Percentiles rank a stretch among this genome's conserved stretches.
These are phyloP conservation scores for Didymella keratinophila DNA, from an alignment of 2,329 filamentous ascomycete genomes.

Conservation along the genomic window DNA sequence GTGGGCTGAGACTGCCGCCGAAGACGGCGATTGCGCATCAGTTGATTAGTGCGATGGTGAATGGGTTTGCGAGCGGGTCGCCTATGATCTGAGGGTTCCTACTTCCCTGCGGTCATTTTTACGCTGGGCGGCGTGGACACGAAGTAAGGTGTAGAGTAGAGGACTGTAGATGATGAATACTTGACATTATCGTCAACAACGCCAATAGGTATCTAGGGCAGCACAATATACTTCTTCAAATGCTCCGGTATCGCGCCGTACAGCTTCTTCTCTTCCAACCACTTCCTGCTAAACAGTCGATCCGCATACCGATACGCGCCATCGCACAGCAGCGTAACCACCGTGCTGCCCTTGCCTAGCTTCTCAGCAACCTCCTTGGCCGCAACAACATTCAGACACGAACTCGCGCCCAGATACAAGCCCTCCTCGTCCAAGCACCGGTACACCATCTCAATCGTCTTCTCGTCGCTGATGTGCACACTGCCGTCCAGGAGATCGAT, in stretches of 20 bases:
- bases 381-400: slow-evolving; percentile 91
- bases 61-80: slow-evolving; percentile 70
- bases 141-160: slow-evolving; percentile 3
- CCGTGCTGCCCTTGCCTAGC: slow-evolving; percentile 84
- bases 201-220: slow-evolving; percentile 63
- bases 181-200: background rate
- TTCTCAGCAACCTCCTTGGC: slow-evolving; percentile 93
- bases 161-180: background rate
- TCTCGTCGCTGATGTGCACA: slow-evolving; percentile 85
- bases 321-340: slow-evolving; percentile 94
- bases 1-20: slow-evolving; percentile 80
- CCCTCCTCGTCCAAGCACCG: slow-evolving; percentile 95
- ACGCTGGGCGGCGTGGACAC: too few relatives aligned
- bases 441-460: slow-evolving; percentile 98
- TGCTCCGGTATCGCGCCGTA: slow-evolving; percentile 81
- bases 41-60: slow-evolving; percentile 79
- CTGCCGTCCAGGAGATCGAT: slow-evolving; percentile 85
- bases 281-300: slow-evolving; percentile 87
- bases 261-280: slow-evolving; percentile 87
- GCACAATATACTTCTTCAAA: slow-evolving; percentile 91
- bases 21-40: slow-evolving; percentile 92
- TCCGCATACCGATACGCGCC: slow-evolving; percentile 98
- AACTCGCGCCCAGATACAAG: slow-evolving; percentile 92
- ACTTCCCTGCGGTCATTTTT: too few relatives aligned
- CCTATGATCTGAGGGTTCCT: slow-evolving; percentile 56